Evolutionary conservation across 176 grass and related monocot genomes (phyloP), one percentile per base, ranked within the genome.

Genomic region (Olyra latifolia): DNA sequence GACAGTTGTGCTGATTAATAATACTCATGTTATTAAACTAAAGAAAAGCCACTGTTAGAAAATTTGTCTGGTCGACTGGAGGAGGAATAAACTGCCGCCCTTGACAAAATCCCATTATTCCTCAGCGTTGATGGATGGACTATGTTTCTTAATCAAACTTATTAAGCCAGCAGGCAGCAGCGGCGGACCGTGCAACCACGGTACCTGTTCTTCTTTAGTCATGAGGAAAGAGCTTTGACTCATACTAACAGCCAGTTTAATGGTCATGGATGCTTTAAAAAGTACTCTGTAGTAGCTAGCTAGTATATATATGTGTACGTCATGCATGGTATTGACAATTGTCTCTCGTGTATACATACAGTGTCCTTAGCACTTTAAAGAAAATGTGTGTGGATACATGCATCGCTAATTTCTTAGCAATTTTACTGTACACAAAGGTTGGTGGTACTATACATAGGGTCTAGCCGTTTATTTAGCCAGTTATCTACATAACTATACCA

Each of bases 51-150:
- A 66, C 15, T 32, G 20, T 28, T 72, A 29, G 55, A 50, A 79
- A 67, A 68, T 74, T 84, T 88, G 75, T 84, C 75, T 84, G 75
- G 42, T 29, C 80, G 43, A 65, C 13, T 20, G 28, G 20, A 78
- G 28, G 24, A 63, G 72, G 60, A 69, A 84, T 75, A 84, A 84
- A 74, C 75, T 84, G 87, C 87, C 81, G 87, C 42, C 86, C 75
- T 74, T 49, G 16, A 10, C 50, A 35, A 25, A n/a, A n/a, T 50
- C 69, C 13, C 46, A 76, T 67, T 79, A 67, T 83, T 67, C 17
- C 50, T 62, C 42, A 40, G 23, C 40, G 28, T 83, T 49, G 66
- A 65, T 63, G 41, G 27, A 47, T 19, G 32, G 8, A 72, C 25
- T n/a, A 55, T 28, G 66, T 19, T 47, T 56, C 65, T 41, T 68